Evolutionary conservation across 768 basidiomycete species (phyloP), one percentile per base, ranked within the genome.

Genomic region (Lactarius sanguifluus): DNA sequence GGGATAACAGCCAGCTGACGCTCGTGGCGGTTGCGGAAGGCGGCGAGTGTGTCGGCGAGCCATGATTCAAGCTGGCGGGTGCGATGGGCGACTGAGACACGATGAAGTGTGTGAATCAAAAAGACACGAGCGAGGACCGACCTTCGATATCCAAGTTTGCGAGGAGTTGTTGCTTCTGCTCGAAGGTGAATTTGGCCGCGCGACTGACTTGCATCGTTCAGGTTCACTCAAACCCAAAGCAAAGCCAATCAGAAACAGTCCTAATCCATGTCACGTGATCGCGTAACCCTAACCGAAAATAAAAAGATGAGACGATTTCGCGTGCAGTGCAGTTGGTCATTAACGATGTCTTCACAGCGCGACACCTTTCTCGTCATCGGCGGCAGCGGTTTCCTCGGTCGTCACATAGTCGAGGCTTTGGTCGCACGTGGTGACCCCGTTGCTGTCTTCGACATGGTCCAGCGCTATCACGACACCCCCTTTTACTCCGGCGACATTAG

Each of bases 401-500:
- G 93, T 66, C 91, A 94, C 73, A 92, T 99, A 71, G 94, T 98
- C 36, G 86, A 95, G 71, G 86, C 87, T 62, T 85, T 98, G 61
- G 75, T 91, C 36, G 87, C 85, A 25, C 84, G 96, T 56, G 90
- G 86, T 6, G 91, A 92, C 78, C 78, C 83, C 43, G 93, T 98
- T 20, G 85, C 90, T 0, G 89, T 91, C 5, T 91, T 98, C 74
- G 96, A 98, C 79, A 85, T 97, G 66, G 94, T 96, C 2, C 94
- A 97, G 77, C 84, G 93, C 64, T 88, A 96, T 75, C 85, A 91
- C 71, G 91, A 92, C 74, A 86, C 90, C 32, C 85, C 89, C 0
- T 98, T 97, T 77, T 94, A 89, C 79, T 84, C 92, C 55, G 95
- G 89, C 25, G 93, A 98, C 77, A 90, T 98, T 69, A 90, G 88